Evolutionary conservation across 495 filamentous ascomycete species (phyloP), one percentile per base, ranked within the genome.

Genomic region (Xanthoparmelia taractica): DNA sequence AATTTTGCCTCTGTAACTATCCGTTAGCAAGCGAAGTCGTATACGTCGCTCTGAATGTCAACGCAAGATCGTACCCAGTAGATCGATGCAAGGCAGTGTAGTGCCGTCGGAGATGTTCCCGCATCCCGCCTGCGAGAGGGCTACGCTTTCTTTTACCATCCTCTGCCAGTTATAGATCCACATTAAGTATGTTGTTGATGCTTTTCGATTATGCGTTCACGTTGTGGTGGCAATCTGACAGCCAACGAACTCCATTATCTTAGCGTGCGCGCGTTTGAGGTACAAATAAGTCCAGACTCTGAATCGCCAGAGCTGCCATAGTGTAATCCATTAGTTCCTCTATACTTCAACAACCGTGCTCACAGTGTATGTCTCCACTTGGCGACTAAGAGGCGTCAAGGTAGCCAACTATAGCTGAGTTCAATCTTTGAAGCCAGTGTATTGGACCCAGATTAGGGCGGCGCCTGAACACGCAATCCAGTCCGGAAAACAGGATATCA

Each of bases 191-290:
- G 29, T 34, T 34, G 27, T 54, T 54, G 17, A 33, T 13, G 33
- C 17, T 33, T 33, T 31, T 33, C 27, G 29, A 5, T 31, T 25
- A 54, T 5, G 50, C 50, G 15, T 31, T 54, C 29, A 15, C 27
- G 50, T 54, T 54, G 50, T 54, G 50, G 50, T 54, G 50, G 50
- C 50, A 54, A 54, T 54, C 29, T 54, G 50, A 33, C 50, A 54
- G 50, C 50, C 50, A 54, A 33, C 29, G 50, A 23, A n/a, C 50
- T 54, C 29, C 50, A 54, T n/a, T 33, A 17, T 27, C 50, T 54
- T 54, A 33, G 50, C 50, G 50, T 54, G 50, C 50, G 50, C 27
- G 33, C 27, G 29, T 33, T 54, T 54, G 50, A 54, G 50, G 50
- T 31, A 12, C 50, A 54, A 54, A 54, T 2, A n/a, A n/a, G 50